phyloP scores from a whole-genome alignment of 495 filamentous ascomycete species.

The Platismatia glauca region DNA sequence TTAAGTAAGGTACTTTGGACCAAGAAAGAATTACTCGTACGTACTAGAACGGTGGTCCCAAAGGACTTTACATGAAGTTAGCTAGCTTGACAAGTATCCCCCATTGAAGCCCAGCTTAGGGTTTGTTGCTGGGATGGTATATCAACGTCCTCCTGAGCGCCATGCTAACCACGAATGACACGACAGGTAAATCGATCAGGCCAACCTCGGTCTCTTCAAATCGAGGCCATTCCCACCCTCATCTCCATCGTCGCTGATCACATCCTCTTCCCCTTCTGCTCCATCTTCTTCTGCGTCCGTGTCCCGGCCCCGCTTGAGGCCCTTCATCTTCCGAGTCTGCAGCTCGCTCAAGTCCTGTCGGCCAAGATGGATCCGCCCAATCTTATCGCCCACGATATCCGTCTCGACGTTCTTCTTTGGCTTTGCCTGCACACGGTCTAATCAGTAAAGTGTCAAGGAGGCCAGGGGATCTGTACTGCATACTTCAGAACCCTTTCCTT shows the following conservation, averaged over 20 bases:
- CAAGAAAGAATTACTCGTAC: too few species aligned
- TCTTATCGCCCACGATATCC: constrained; percentile 88
- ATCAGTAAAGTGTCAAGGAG: neutral
- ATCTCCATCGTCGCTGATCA: constrained; percentile 16
- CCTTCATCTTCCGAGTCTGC: constrained; percentile 99
- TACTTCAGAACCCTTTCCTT: constrained; percentile 47
- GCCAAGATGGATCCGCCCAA: constrained; percentile 84
- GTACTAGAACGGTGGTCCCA: too few species aligned
- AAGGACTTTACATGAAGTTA: too few species aligned
- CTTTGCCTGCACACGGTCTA: constrained; percentile 34
- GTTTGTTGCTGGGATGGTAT: neutral
- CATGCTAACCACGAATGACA: constrained; percentile 2
- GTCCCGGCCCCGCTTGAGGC: constrained; percentile 70
- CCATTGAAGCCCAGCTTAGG: too few species aligned
- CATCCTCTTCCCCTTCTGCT: constrained; percentile 25
- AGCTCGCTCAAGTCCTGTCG: constrained; percentile 80
- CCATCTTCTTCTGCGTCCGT: constrained; percentile 45
- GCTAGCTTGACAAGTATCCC: too few species aligned
- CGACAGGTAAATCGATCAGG: neutral
- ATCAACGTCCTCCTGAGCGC: constrained; percentile 2
- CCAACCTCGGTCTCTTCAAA: constrained; percentile 14
- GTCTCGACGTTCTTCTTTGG: constrained; percentile 93
- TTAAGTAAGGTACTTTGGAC: too few species aligned
- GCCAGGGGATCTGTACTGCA: neutral
- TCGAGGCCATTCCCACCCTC: constrained; percentile 12